Conservation (phyloP, 192 early-diverging fungal species). For the Backusella tarrabulga region DNA sequence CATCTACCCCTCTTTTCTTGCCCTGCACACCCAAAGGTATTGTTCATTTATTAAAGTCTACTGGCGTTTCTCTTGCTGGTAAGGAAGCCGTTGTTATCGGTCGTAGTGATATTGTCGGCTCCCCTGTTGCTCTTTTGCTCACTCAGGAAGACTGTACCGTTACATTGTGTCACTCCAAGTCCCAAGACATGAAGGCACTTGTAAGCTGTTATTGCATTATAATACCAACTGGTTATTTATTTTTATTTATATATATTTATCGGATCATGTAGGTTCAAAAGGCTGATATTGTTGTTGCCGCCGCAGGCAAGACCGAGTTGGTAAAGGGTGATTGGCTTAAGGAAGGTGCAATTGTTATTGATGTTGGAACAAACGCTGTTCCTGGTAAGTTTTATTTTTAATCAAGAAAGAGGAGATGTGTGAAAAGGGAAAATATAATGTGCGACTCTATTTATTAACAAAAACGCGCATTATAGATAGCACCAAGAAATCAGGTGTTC, state of each 20-base stretch:
- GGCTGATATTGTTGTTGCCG: slow-evolving; percentile 92
- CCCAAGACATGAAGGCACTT: slow-evolving; percentile 70
- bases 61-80: slow-evolving; percentile 65
- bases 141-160: slow-evolving; percentile 85
- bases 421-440: neutral
- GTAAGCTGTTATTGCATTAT: slow-evolving; percentile 42
- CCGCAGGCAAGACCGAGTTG: slow-evolving; percentile 76
- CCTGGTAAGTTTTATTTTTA: slow-evolving; percentile 39
- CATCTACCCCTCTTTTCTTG: slow-evolving; percentile 78
- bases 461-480: slow-evolving; percentile 49
- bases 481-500: slow-evolving; percentile 86
- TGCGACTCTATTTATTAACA: neutral
- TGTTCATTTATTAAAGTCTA: slow-evolving; percentile 74
- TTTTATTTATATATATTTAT: neutral
- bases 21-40: slow-evolving; percentile 98
- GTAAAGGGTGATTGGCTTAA: slow-evolving; percentile 96
- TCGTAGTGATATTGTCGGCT: slow-evolving; percentile 95
- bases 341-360: slow-evolving; percentile 90
- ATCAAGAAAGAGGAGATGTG: neutral
- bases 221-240: neutral
- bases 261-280: slow-evolving; percentile 38
- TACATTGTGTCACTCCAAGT: slow-evolving; percentile 91
- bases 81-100: slow-evolving; percentile 95
- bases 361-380: slow-evolving; percentile 95
- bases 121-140: slow-evolving; percentile 84